Evolutionary conservation across 1,139 yeast species (phyloP), one percentile per base, ranked within the genome.

Genomic region (Pichia sp.): DNA sequence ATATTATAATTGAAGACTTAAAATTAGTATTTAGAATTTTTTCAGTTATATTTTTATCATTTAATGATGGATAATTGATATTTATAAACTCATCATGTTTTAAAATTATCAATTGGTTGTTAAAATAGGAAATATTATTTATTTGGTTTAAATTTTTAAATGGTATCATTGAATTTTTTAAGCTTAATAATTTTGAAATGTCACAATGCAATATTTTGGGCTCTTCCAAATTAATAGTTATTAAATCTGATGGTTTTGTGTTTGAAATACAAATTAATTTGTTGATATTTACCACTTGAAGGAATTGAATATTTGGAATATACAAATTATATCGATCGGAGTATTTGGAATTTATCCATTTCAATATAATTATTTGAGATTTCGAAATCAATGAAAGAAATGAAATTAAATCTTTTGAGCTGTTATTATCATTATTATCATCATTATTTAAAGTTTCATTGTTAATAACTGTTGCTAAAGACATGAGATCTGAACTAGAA

Each of bases 1-100:
- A 56, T 40, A 76, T 59, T 37, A 62, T 64, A 9, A 65, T 55
- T 3, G 71, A 61, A 32, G 52, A 58, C 16, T 56, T 51, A 3
- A 74, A 76, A 11, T 64, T 53, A 2, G 62, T 51, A 7, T 50
- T 41, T 4, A 23, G 5, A 3, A 40, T 34, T 34, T 31, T 27
- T 22, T 23, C 20, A 12, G 23, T 12, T 2, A 8, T 8, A 3
- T 25, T 4, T 7, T 27, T 12, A 6, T 37, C 32, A 12, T 43
- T 33, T 10, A 16, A 16, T 16, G 37, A 33, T 12, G 38, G 30
- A 11, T 25, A 42, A 5, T 34, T 16, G 3, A 42, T 4, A 8
- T 40, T 28, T 9, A 48, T 29, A 6, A 45, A 30, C 28, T 38
- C 37, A 26, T 43, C 35, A n/a, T 35, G 28, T 37, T 50, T 48